These are phyloP conservation scores for Erodium trifolium DNA, from an alignment of 441 rosid species.

Conservation along the genomic window DNA sequence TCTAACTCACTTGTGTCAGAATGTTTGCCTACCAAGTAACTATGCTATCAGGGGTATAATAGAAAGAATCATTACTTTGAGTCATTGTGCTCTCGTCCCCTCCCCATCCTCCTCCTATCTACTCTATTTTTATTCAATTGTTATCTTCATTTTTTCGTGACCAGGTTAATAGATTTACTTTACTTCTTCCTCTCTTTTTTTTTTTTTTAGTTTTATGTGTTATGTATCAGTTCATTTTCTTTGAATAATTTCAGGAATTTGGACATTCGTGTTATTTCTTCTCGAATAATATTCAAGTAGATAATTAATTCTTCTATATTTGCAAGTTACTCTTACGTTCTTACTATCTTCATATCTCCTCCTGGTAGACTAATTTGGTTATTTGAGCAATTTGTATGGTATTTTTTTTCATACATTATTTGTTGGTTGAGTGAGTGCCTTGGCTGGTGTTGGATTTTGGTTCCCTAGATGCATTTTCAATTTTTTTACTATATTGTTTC, in stretches of 20 bases:
- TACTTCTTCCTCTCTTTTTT: background rate
- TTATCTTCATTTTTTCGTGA: background rate
- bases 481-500: background rate
- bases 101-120: background rate
- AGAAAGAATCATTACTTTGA: background rate
- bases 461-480: background rate
- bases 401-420: background rate
- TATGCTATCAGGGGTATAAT: background rate
- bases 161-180: background rate
- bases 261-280: background rate
- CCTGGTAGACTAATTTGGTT: background rate
- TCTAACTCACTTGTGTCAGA: background rate
- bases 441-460: background rate
- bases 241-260: background rate
- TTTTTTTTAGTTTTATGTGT: background rate
- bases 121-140: background rate
- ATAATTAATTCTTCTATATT: background rate
- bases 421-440: background rate
- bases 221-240: background rate
- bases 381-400: background rate
- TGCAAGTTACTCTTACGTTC: background rate
- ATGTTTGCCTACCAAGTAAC: background rate
- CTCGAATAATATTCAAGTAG: background rate
- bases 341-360: background rate
- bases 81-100: background rate